Conservation (phyloP, 495 filamentous ascomycete species). For the Elaphomyces granulatus region DNA sequence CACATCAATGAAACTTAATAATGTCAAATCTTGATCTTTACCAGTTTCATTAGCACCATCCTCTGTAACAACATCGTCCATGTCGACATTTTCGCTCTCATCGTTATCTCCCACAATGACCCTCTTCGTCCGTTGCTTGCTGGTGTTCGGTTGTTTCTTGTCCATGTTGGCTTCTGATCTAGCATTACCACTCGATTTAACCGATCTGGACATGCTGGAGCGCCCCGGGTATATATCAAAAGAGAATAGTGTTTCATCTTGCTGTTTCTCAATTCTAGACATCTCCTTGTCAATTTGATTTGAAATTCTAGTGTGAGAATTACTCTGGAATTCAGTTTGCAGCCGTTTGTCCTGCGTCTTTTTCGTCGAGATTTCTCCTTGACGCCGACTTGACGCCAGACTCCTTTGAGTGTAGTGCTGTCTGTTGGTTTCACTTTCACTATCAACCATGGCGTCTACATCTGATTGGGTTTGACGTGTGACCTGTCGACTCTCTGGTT, state of each 20-base stretch:
- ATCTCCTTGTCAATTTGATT: slow-evolving; percentile 32
- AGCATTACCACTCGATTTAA: slow-evolving; percentile 10
- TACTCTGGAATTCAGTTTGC: slow-evolving; percentile 13
- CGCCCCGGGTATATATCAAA: slow-evolving; percentile 19
- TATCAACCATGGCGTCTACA: slow-evolving; percentile 11
- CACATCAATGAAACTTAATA: slow-evolving; percentile 35
- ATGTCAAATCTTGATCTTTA: slow-evolving; percentile 24
- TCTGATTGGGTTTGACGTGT: slow-evolving; percentile 15
- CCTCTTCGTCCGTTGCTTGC: slow-evolving; percentile 33
- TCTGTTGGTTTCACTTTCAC: slow-evolving; percentile 21
- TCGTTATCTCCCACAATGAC: slow-evolving; percentile 30
- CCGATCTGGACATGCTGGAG: slow-evolving; percentile 11
- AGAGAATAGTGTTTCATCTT: slow-evolving; percentile 34
- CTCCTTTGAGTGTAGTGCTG: slow-evolving; percentile 24
- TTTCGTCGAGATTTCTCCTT: slow-evolving; percentile 21
- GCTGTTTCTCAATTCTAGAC: slow-evolving; percentile 27
- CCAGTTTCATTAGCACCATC: slow-evolving; percentile 20
- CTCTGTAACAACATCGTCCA: slow-evolving; percentile 15
- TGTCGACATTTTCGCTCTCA: slow-evolving; percentile 17
- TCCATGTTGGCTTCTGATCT: not conserved
- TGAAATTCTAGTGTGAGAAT: slow-evolving; percentile 22
- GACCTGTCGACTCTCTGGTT: slow-evolving; percentile 4
- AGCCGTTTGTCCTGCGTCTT: slow-evolving; percentile 18
- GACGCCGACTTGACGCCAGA: slow-evolving; percentile 18
- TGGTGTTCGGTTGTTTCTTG: slow-evolving; percentile 26